Evolutionary conservation across 1,284 basidiomycete genomes (phyloP).

Genomic region (Pholiota adiposa): DNA sequence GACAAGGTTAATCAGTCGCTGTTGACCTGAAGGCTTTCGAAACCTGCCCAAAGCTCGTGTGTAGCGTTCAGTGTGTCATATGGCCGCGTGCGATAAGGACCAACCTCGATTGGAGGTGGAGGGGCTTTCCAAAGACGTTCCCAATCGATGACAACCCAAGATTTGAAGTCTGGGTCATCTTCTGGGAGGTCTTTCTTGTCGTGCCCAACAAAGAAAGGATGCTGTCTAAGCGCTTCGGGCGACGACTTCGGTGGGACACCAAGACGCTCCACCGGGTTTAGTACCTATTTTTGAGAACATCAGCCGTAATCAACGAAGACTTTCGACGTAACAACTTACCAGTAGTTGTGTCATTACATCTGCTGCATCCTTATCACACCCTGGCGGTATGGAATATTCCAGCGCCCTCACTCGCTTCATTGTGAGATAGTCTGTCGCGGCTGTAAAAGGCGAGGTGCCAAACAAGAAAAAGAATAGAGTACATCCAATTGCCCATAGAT

Average conservation of each 20-base stretch:
- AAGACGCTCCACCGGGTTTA: constrained; percentile 72
- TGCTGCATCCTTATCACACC: constrained; percentile 70
- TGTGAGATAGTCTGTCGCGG: constrained; percentile 83
- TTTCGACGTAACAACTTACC: constrained; percentile 39
- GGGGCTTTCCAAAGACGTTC: constrained; percentile 72
- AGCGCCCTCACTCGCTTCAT: constrained; percentile 81
- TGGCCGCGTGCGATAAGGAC: constrained; percentile 26
- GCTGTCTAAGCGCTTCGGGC: constrained; percentile 62
- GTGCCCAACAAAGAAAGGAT: constrained; percentile 70
- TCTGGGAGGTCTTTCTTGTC: constrained; percentile 14
- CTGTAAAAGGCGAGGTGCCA: constrained; percentile 90
- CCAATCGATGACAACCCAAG: constrained; percentile 62
- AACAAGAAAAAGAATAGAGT: constrained; percentile 97
- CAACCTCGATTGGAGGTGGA: constrained; percentile 53
- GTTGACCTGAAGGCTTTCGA: constrained; percentile 21
- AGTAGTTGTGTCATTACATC: constrained; percentile 71
- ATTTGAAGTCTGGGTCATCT: constrained; percentile 3
- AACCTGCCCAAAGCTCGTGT: constrained; percentile 25
- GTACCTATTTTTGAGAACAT: constrained; percentile 48
- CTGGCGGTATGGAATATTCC: constrained; percentile 75
- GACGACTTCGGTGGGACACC: constrained; percentile 61
- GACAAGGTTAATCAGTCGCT: constrained; percentile 13
- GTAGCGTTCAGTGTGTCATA: constrained; percentile 6
- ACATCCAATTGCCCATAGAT: constrained; percentile 98
- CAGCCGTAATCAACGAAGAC: neutral